Base-by-base conservation (phyloP, 1,139 yeast species). In the Lodderomyces theae region DNA sequence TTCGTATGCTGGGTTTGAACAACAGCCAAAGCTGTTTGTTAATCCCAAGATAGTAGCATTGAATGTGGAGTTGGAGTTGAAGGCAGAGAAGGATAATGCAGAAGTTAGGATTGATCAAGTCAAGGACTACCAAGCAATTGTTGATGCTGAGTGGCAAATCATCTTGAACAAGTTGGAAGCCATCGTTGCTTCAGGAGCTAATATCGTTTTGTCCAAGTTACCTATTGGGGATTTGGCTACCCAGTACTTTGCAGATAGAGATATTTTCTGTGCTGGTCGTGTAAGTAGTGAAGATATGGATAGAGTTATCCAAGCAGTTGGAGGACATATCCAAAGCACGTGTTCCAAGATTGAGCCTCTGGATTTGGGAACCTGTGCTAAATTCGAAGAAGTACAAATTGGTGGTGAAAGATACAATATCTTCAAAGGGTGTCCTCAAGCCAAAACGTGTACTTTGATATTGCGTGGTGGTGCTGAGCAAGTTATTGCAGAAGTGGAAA, bases 171-270 rank as follows among this genome's bases (percentile, higher is more conserved):
- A 94, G 66, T 77, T 92, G 53, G 86, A 87, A 56, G 84, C 88
- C 41, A 84, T 92, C 50, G 83, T 80, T 51, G 76, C 75, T 21
- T 77, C 95, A 6, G 98, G 97, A 25, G 97, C 97, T 32, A 82
- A 87, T 57, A 88, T 92, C 45, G 96, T 92, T 28, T 77, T 92
- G 48, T 90, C 97, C 11, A 90, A 88, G 63, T 74, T 92, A 56
- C 98, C 99, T 43, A 92, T 92, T 59, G 99, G 99, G 49, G 99
- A 92, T 64, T 76, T 92, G 61, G 98, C 98, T 12, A 92, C 99
- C 8, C 99, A 92, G 67, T 92, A 77, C 66, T 92, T 92, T 65
- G 99, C 99, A 31, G 98, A 94, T 64, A 77, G 97, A 61, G 79
- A 86, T 58, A 86, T 92, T 41, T 94, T 94, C 69, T 94, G 99